Evolutionary conservation across 2,329 filamentous ascomycete species (phyloP).

Genomic region (Teratosphaeria gauchensis): DNA sequence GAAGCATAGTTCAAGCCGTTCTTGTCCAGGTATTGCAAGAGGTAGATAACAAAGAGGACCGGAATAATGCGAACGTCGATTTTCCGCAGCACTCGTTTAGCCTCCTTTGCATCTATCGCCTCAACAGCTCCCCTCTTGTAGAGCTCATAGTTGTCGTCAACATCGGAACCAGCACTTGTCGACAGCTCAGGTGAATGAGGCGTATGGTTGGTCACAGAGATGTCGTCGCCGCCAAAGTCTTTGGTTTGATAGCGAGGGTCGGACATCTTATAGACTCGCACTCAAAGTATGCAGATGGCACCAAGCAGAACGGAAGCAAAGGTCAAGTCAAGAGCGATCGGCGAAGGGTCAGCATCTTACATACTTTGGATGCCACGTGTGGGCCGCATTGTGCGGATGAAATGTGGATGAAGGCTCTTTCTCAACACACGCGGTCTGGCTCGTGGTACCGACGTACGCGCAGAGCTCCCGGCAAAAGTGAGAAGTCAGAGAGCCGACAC

Average conservation of each 20-base stretch:
- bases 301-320: neutral
- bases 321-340: neutral
- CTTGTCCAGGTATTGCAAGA: slow-evolving; percentile 35
- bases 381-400: neutral
- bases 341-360: neutral
- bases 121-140: slow-evolving; percentile 18
- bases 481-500: neutral
- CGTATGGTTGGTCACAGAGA: neutral
- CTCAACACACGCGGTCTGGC: too few species aligned
- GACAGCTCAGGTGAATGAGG: slow-evolving; percentile 8
- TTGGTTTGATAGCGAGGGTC: neutral
- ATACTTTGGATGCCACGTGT: neutral
- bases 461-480: neutral
- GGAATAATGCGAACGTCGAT: slow-evolving; percentile 28
- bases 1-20: slow-evolving; percentile 35
- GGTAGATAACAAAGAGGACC: slow-evolving; percentile 26
- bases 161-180: slow-evolving; percentile 10
- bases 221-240: slow-evolving; percentile 2
- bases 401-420: neutral
- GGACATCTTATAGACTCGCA: neutral
- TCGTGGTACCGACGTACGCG: neutral
- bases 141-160: slow-evolving; percentile 21
- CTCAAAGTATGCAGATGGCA: neutral
- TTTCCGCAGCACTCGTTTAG: slow-evolving; percentile 25
- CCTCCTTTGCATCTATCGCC: slow-evolving; percentile 14